Evolutionary conservation across 306 rosid genomes (phyloP).

Genomic region (Cercis canadensis): DNA sequence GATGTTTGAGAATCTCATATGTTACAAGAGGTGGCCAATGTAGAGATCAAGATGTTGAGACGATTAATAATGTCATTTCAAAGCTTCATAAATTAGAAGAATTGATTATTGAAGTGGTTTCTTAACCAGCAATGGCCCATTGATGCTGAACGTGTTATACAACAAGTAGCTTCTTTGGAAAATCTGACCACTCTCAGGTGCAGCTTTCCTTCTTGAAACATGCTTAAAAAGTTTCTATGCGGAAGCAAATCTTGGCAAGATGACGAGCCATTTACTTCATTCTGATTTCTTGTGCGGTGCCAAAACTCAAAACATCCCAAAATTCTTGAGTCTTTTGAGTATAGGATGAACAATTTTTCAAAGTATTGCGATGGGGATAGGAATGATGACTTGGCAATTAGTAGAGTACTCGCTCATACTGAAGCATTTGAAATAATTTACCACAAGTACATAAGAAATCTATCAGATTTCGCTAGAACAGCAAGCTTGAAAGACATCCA

Average conservation of each 20-base stretch:
- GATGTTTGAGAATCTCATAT: slow-evolving; percentile 34
- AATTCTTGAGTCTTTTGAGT: not conserved
- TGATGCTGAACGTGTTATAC: not conserved
- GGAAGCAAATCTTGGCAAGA: slow-evolving; percentile 8
- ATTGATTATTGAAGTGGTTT: slow-evolving; percentile 33
- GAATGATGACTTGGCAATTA: not conserved
- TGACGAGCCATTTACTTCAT: slow-evolving; percentile 14
- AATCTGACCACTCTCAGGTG: slow-evolving; percentile 28
- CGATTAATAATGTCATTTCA: not conserved
- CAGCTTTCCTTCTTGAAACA: slow-evolving; percentile 18
- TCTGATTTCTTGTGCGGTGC: slow-evolving; percentile 39
- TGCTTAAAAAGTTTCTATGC: slow-evolving; percentile 28
- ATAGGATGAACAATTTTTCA: not conserved
- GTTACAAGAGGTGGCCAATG: not conserved
- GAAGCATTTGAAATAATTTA: not conserved
- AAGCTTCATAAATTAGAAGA: slow-evolving; percentile 40
- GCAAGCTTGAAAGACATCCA: not conserved
- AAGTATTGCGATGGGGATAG: not conserved
- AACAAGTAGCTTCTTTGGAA: slow-evolving; percentile 39
- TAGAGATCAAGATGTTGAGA: not conserved
- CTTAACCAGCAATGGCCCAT: slow-evolving; percentile 5
- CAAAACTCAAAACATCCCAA: slow-evolving; percentile 14
- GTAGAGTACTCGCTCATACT: not conserved
- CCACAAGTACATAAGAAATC: not conserved
- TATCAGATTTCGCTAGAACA: not conserved